Percentiles rank a stretch among this genome's conserved stretches.
These are phyloP conservation scores for Blepharisma japonicum DNA, from an alignment of 73 alveolate species.

Conservation along the genomic window DNA sequence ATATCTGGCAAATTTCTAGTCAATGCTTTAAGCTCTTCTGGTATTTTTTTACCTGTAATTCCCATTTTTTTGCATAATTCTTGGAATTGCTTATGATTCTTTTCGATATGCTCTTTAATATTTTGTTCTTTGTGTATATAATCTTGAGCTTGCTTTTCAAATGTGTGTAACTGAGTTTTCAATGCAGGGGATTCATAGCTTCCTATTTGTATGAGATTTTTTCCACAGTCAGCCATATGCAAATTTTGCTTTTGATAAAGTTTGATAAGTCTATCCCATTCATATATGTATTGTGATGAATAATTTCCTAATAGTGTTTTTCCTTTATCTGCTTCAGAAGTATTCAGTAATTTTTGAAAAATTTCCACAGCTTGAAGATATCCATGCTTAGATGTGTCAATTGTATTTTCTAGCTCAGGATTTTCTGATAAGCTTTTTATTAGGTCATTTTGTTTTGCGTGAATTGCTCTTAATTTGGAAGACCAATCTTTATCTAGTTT, in stretches of 20 bases:
- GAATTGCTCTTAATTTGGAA: not conserved
- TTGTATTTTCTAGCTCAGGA: not conserved
- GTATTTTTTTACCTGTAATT: not conserved
- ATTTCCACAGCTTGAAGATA: not conserved
- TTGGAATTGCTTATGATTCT: not conserved
- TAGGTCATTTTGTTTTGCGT: not conserved
- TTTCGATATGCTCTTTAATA: not conserved
- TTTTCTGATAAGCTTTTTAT: not conserved
- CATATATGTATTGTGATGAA: not conserved
- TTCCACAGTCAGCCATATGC: slow-evolving; percentile 22
- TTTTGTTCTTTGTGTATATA: not conserved
- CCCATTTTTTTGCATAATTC: not conserved
- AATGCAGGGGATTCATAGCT: slow-evolving; percentile 11
- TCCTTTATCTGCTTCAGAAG: not conserved
- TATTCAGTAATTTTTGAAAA: not conserved
- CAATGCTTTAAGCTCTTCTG: not conserved
- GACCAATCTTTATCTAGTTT: slow-evolving; percentile 27
- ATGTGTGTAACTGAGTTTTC: not conserved
- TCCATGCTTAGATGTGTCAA: not conserved
- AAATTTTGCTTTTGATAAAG: slow-evolving; percentile 14
- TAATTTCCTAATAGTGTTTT: slow-evolving; percentile 12
- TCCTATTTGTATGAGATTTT: slow-evolving; percentile 18
- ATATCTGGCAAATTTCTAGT: slow-evolving; percentile 24
- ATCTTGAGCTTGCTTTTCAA: slow-evolving; percentile 4
- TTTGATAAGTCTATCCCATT: slow-evolving; percentile 7